Conservation (phyloP, 1,284 basidiomycete genomes). For the Ceratobasidium sp. region DNA sequence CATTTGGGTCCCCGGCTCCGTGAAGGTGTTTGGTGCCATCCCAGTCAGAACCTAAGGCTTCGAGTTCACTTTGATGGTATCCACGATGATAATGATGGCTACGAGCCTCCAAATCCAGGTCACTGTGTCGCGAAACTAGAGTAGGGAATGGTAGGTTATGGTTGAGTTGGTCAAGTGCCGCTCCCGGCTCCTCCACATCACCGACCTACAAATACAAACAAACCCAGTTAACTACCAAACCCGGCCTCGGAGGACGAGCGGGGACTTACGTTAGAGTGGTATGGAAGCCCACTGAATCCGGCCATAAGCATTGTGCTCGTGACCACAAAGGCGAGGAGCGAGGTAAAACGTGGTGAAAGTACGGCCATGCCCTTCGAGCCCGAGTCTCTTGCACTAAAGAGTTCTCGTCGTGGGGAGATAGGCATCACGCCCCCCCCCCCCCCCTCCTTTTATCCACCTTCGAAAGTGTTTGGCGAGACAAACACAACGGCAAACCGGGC, state of each 20-base stretch:
- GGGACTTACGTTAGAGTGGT: constrained; percentile 12
- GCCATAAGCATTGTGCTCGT: constrained; percentile 11
- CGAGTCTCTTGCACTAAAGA: too few species aligned
- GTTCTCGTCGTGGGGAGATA: too few species aligned
- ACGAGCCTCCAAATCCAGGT: background rate
- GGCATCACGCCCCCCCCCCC: too few species aligned
- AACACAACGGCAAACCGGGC: too few species aligned
- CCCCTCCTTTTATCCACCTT: too few species aligned
- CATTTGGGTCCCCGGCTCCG: too few species aligned
- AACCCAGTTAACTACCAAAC: too few species aligned
- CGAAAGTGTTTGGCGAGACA: too few species aligned
- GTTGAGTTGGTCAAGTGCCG: background rate
- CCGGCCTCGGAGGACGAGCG: background rate
- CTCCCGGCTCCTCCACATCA: background rate
- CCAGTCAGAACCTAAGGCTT: background rate
- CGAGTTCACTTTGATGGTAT: background rate
- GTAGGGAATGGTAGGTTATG: constrained; percentile 16
- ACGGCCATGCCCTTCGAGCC: too few species aligned
- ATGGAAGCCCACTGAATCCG: constrained; percentile 12
- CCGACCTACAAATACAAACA: background rate
- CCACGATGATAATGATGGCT: constrained; percentile 15
- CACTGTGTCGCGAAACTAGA: background rate
- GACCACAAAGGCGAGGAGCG: constrained; percentile 31
- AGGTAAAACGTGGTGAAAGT: constrained; percentile 16
- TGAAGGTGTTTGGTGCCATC: too few species aligned